A percentile compares a stretch with the other conserved stretches of the same genome.
Evolutionary conservation across 495 filamentous ascomycete genomes (phyloP).

Genomic region (Neurospora pannonica): DNA sequence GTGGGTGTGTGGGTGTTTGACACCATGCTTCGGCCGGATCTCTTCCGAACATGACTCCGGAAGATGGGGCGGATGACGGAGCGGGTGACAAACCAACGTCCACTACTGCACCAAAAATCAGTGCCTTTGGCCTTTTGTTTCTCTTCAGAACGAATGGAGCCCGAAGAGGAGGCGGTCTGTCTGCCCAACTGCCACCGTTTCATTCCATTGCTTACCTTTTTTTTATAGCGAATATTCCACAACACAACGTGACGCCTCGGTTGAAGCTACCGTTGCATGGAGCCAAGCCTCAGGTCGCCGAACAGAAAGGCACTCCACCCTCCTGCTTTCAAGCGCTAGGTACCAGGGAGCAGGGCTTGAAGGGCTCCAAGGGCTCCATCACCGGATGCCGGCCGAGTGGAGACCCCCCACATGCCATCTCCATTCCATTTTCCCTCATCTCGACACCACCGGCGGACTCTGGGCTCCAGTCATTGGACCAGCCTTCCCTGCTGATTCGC

Average conservation of each 20-base stretch:
- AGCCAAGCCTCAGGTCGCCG: neutral
- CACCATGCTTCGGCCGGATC: neutral
- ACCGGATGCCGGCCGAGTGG: neutral
- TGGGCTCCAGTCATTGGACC: neutral
- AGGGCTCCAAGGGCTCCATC: neutral
- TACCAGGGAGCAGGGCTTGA: neutral
- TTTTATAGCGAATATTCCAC: neutral
- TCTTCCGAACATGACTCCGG: neutral
- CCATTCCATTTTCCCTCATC: neutral
- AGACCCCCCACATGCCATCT: neutral
- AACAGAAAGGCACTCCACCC: neutral
- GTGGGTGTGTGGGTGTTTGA: neutral
- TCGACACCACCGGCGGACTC: neutral
- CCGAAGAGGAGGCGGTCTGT: neutral
- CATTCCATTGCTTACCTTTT: neutral
- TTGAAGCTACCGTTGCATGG: neutral
- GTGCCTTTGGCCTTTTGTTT: neutral
- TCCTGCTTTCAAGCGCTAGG: neutral
- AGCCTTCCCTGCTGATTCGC: neutral
- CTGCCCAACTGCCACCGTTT: neutral
- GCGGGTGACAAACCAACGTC: neutral
- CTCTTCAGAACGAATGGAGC: neutral
- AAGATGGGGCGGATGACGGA: neutral
- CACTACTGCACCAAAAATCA: neutral
- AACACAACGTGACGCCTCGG: neutral